These are phyloP conservation scores for Cadophora sp. DNA, from an alignment of 2,329 filamentous ascomycete genomes.

Conservation along the genomic window DNA sequence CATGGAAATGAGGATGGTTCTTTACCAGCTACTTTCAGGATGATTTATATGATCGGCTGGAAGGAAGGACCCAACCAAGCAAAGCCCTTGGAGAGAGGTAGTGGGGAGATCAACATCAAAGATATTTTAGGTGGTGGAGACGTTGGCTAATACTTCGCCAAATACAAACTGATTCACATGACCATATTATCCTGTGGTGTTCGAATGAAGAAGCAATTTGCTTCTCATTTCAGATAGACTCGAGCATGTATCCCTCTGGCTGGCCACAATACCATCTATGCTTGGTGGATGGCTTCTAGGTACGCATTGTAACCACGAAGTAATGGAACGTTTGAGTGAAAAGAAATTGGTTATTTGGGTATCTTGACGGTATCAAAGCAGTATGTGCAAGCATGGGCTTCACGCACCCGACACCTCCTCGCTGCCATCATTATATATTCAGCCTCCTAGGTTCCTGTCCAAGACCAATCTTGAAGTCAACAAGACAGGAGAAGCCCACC, in stretches of 20 bases:
- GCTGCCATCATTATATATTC: neutral
- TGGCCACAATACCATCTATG: neutral
- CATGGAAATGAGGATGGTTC: slow-evolving; percentile 82
- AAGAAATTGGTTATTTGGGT: neutral
- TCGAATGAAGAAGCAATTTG: too few species aligned
- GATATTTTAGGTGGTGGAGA: slow-evolving; percentile 66
- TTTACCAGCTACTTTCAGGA: slow-evolving; percentile 88
- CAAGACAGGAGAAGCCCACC: neutral
- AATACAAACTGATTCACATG: neutral
- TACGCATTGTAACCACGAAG: neutral
- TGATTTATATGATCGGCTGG: slow-evolving; percentile 99
- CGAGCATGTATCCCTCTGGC: neutral
- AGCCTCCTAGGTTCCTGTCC: neutral
- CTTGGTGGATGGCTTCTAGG: neutral
- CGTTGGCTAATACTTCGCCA: neutral
- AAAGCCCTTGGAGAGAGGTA: slow-evolving; percentile 82
- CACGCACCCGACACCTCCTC: neutral
- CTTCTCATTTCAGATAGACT: too few species aligned
- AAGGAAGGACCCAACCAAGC: slow-evolving; percentile 82
- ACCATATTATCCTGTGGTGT: too few species aligned
- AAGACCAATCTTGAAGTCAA: neutral
- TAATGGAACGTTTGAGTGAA: neutral
- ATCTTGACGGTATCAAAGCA: neutral
- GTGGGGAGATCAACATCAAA: slow-evolving; percentile 86
- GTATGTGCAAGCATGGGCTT: neutral